Percentiles rank a stretch among this genome's conserved stretches.
Evolutionary conservation across 371 early-diverging fungal species (phyloP).

Genomic region (Mortierella sp.): DNA sequence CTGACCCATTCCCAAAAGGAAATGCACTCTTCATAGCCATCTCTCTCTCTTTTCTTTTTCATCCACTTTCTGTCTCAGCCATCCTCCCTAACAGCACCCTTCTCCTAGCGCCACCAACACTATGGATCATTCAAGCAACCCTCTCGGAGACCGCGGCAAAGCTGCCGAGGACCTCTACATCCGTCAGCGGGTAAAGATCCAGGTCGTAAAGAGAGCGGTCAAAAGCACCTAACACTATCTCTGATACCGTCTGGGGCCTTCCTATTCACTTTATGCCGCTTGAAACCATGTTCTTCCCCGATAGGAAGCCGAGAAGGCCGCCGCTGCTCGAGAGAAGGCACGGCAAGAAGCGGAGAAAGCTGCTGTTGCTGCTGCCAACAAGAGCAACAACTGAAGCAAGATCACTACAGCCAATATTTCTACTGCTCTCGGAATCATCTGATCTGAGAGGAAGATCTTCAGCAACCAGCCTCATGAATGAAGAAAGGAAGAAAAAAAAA

Average conservation of each 20-base stretch:
- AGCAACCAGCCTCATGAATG: too few species aligned
- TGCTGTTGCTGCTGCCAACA: constrained; percentile 12
- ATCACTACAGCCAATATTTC: neutral
- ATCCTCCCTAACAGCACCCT: neutral
- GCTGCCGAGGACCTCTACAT: constrained; percentile 38
- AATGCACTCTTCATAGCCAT: neutral
- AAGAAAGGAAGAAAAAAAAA: too few species aligned
- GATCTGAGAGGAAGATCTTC: too few species aligned
- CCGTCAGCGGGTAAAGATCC: constrained; percentile 25
- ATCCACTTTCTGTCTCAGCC: neutral
- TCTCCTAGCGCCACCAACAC: neutral
- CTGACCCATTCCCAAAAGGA: too few species aligned
- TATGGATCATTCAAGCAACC: constrained; percentile 15
- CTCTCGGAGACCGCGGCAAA: constrained; percentile 25
- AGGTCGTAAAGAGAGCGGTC: neutral
- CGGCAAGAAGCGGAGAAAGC: constrained; percentile 20
- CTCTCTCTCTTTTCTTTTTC: neutral
- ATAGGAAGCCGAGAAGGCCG: constrained; percentile 40
- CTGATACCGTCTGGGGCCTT: too few species aligned
- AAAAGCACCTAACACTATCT: too few species aligned
- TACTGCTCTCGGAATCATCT: too few species aligned
- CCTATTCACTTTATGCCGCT: neutral
- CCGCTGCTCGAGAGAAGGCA: constrained; percentile 29
- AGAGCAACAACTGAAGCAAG: neutral
- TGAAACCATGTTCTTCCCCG: too few species aligned